Conservation (phyloP, 1,139 yeast genomes). For the Lizanozyma gosingica region DNA sequence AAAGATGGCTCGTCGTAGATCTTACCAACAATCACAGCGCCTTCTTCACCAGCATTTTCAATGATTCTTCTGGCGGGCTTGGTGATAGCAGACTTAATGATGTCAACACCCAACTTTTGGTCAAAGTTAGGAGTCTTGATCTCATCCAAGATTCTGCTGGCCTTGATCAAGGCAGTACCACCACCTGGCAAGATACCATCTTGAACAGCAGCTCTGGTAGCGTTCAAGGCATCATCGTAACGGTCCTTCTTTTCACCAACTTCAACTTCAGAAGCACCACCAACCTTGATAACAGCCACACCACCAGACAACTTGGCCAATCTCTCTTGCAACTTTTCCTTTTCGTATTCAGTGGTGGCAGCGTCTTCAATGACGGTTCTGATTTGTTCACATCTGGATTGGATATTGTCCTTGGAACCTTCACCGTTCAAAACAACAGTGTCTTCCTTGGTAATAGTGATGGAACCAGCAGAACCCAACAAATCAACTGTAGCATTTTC, state of each 20-base stretch:
- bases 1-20: constrained; percentile 80
- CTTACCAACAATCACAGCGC: constrained; percentile 95
- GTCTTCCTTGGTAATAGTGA: constrained; percentile 95
- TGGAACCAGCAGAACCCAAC: constrained; percentile 88
- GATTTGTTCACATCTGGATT: constrained; percentile 93
- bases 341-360: constrained; percentile 86
- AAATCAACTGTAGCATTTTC: constrained; percentile 90
- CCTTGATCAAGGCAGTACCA: constrained; percentile 97
- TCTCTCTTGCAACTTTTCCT: constrained; percentile 97
- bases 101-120: constrained; percentile 96
- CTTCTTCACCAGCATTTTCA: constrained; percentile 98
- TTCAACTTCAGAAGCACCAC: constrained; percentile 97
- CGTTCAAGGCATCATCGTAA: constrained; percentile 97
- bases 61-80: constrained; percentile 96
- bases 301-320: constrained; percentile 98
- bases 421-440: constrained; percentile 94
- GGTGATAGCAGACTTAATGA: constrained; percentile 90
- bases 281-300: constrained; percentile 97
- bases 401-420: constrained; percentile 83
- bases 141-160: constrained; percentile 70
- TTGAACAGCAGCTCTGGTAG: constrained; percentile 99
- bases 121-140: constrained; percentile 89
- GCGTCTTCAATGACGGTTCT: constrained; percentile 68
- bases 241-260: constrained; percentile 99
- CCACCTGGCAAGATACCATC: constrained; percentile 99